Conservation (phyloP, 257 asterid species). For the Solanum arcanum region DNA sequence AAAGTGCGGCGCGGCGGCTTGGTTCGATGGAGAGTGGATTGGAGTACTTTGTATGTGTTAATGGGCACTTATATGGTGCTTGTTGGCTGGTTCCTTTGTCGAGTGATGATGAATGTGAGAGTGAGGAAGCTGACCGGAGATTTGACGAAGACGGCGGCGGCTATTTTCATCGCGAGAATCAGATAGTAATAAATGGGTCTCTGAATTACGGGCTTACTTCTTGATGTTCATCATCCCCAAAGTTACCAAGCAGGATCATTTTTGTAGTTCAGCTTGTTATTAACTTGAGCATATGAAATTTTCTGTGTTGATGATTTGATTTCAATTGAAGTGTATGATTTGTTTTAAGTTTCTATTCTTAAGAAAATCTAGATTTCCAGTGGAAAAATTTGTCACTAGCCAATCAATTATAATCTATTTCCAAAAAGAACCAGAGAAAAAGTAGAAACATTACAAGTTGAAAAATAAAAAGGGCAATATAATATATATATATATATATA, state of each 20-base stretch:
- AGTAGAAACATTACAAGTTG: background rate
- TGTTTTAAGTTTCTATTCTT: background rate
- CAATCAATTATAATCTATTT: background rate
- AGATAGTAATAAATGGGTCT: background rate
- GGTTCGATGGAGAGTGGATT: conserved; percentile 52
- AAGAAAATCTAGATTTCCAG: background rate
- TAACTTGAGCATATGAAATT: background rate
- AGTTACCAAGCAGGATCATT: background rate
- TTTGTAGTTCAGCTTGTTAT: background rate
- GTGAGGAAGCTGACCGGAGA: background rate
- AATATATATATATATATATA: too few relatives aligned
- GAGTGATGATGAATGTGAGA: conserved; percentile 36
- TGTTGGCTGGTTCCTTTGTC: conserved; percentile 73
- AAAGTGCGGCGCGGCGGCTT: conserved; percentile 55
- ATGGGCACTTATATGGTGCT: conserved; percentile 72
- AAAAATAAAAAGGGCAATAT: background rate
- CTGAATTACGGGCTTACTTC: background rate
- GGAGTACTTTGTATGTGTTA: conserved; percentile 78
- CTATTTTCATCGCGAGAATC: background rate
- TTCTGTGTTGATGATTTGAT: background rate
- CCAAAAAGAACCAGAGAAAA: background rate
- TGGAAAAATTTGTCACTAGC: background rate
- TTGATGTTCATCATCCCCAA: background rate
- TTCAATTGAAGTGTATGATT: background rate
- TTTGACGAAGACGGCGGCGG: background rate